Base-by-base conservation (phyloP, 1,284 basidiomycete genomes). In the Cryptococcus floricola region DNA sequence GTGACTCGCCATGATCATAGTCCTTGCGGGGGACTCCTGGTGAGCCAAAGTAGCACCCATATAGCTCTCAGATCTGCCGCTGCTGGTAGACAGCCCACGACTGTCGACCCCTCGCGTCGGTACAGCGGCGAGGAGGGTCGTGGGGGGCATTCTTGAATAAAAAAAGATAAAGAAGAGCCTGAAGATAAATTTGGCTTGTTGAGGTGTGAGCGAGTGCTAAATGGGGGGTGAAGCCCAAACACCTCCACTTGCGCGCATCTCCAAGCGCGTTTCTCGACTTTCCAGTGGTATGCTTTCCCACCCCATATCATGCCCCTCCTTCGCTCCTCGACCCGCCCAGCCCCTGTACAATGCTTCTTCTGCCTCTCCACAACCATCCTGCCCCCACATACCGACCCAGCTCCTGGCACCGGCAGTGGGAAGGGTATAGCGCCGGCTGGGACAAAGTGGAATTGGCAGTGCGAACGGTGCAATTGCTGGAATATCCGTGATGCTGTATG, bases 391-490 rank as follows among this genome's bases (percentile, higher is more conserved):
- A 46, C 54, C n/a, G 43, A 45, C 9, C 41, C 37, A 42, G 41
- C 45, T 14, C 27, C 45, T 42, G 4, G 12, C 44, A 9, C 27
- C 14, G 14, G 34, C 27, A 56, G 57, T 18, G 31, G 61, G 38
- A 66, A 66, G 41, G 65, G 63, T 10, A 42, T 42, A 14, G 60
- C 55, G 18, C 58, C 58, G 31, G 54, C 62, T 6, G 67, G 67
- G 6, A 66, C 66, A 5, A 59, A 58, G 46, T 74, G 64, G 63
- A 70, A 67, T 37, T 77, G 73, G 73, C 57, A 62, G 9, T 77
- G 75, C 54, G 52, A 62, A n/a, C 48, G 62, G 27, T 77, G 75
- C 48, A 64, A 63, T 16, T 75, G 74, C 56, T 71, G 69, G 71
- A 77, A 75, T 53, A 66, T 70, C 27, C 56, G 66, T 19, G 73